A percentile compares a stretch with the other conserved stretches of the same genome.
Conservation (phyloP, 495 filamentous ascomycete species). For the Neurospora pannonica region DNA sequence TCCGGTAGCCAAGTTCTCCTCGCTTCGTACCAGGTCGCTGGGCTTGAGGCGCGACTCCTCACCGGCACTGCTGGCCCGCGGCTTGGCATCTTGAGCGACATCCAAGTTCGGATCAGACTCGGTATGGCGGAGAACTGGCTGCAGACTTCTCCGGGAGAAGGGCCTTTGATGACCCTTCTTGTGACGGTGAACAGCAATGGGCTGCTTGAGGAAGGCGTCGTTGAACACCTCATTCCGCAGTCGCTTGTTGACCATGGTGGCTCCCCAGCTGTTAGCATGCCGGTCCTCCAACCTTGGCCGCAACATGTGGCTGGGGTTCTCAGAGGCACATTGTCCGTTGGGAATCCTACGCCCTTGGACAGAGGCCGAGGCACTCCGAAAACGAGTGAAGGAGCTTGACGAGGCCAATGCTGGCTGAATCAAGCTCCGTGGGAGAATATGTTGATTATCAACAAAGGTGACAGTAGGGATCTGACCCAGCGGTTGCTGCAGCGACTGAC, state of each 20-base stretch:
- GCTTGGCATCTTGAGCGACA: slow-evolving; percentile 7
- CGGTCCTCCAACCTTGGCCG: slow-evolving; percentile 39
- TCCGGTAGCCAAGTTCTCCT: slow-evolving; percentile 18
- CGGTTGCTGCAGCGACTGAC: slow-evolving; percentile 54
- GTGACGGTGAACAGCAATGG: slow-evolving; percentile 51
- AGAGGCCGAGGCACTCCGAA: slow-evolving; percentile 30
- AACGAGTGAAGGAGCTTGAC: slow-evolving; percentile 14
- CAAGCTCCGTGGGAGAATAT: slow-evolving; percentile 85
- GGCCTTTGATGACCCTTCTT: slow-evolving; percentile 55
- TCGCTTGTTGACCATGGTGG: slow-evolving; percentile 84
- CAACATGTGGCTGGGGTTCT: background rate
- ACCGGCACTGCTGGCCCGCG: background rate
- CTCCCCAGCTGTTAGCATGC: slow-evolving; percentile 75
- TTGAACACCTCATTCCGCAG: slow-evolving; percentile 87
- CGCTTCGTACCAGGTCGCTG: slow-evolving; percentile 16
- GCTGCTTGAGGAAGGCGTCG: slow-evolving; percentile 83
- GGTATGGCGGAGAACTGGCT: slow-evolving; percentile 24
- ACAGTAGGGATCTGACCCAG: slow-evolving; percentile 68
- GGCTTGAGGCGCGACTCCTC: slow-evolving; percentile 4
- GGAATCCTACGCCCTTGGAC: background rate
- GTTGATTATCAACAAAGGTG: slow-evolving; percentile 88
- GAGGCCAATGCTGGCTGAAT: slow-evolving; percentile 30
- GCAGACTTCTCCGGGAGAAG: slow-evolving; percentile 36
- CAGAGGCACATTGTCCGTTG: slow-evolving; percentile 1
- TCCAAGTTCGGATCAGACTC: slow-evolving; percentile 23